Conservation (phyloP, 495 filamentous ascomycete species). For the Bombardia bombarda region DNA sequence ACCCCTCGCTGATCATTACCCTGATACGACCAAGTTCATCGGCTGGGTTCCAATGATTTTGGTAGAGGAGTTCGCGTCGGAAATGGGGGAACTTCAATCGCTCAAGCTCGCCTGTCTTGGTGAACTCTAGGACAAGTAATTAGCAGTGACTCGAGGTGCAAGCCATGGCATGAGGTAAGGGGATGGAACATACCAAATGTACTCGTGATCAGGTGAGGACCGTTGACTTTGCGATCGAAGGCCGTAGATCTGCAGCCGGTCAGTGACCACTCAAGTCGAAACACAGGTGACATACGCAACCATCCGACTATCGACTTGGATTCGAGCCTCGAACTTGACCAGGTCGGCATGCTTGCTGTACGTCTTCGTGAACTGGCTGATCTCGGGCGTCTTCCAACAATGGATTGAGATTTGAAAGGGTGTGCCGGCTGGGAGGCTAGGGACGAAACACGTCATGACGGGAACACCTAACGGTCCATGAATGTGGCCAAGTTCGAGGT, state of each 20-base stretch:
- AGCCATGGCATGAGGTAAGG: not conserved
- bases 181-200: slow-evolving; percentile 34
- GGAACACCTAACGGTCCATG: slow-evolving; percentile 47
- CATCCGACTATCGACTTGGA: slow-evolving; percentile 63
- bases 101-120: slow-evolving; percentile 54
- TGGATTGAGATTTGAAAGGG: slow-evolving; percentile 75
- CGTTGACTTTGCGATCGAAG: slow-evolving; percentile 47
- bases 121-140: slow-evolving; percentile 40
- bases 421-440: slow-evolving; percentile 50
- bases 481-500: slow-evolving; percentile 42
- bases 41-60: slow-evolving; percentile 63
- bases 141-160: too few species aligned
- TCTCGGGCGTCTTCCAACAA: slow-evolving; percentile 62
- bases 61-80: slow-evolving; percentile 59
- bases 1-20: slow-evolving; percentile 71
- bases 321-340: slow-evolving; percentile 58
- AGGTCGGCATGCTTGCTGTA: slow-evolving; percentile 54
- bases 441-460: slow-evolving; percentile 69
- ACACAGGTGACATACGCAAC: slow-evolving; percentile 45
- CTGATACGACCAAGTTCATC: slow-evolving; percentile 68
- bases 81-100: slow-evolving; percentile 66
- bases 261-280: not conserved
- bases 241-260: slow-evolving; percentile 39
- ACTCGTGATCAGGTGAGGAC: slow-evolving; percentile 49
- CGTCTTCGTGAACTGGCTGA: slow-evolving; percentile 52